Percentiles rank a stretch among this genome's conserved stretches.
Conservation (phyloP, 208 protist genomes). For the Polymyxa betae region DNA sequence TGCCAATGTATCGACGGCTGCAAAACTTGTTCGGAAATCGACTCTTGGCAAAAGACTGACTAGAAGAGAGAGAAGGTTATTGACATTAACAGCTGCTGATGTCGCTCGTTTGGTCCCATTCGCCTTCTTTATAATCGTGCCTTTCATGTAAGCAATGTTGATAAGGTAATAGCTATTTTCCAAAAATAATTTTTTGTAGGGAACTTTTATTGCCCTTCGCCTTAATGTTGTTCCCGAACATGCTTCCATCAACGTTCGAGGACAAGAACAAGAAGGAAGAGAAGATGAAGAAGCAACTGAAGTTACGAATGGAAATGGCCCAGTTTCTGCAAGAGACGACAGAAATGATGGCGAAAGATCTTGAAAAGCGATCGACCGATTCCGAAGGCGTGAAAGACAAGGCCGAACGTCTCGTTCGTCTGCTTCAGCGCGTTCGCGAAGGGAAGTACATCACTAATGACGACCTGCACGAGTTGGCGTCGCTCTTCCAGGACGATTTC, state of each 20-base stretch:
- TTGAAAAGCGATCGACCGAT: slow-evolving; percentile 63
- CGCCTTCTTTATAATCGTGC: slow-evolving; percentile 92
- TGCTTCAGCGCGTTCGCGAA: slow-evolving; percentile 21
- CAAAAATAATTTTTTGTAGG: neutral
- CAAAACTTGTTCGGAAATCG: slow-evolving; percentile 75
- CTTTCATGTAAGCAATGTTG: slow-evolving; percentile 76
- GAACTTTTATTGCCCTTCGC: slow-evolving; percentile 91
- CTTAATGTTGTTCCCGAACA: slow-evolving; percentile 92
- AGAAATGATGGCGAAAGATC: slow-evolving; percentile 67
- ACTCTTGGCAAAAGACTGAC: slow-evolving; percentile 68
- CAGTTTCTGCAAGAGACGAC: slow-evolving; percentile 61
- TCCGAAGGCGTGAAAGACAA: slow-evolving; percentile 51
- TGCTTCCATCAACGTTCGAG: slow-evolving; percentile 93
- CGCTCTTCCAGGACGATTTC: slow-evolving; percentile 76
- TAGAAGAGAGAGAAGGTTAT: slow-evolving; percentile 71
- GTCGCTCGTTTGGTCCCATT: slow-evolving; percentile 92
- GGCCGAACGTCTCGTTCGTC: neutral
- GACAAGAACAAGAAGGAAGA: slow-evolving; percentile 65
- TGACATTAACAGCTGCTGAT: slow-evolving; percentile 88
- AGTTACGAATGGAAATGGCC: slow-evolving; percentile 52
- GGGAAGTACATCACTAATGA: slow-evolving; percentile 64
- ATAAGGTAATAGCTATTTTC: neutral
- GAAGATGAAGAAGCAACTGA: slow-evolving; percentile 57
- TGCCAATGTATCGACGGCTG: slow-evolving; percentile 77
- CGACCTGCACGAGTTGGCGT: slow-evolving; percentile 68